A percentile compares a stretch with the other conserved stretches of the same genome.
Evolutionary conservation across 768 basidiomycete species (phyloP).

Genomic region (Pleurotus giganteus): DNA sequence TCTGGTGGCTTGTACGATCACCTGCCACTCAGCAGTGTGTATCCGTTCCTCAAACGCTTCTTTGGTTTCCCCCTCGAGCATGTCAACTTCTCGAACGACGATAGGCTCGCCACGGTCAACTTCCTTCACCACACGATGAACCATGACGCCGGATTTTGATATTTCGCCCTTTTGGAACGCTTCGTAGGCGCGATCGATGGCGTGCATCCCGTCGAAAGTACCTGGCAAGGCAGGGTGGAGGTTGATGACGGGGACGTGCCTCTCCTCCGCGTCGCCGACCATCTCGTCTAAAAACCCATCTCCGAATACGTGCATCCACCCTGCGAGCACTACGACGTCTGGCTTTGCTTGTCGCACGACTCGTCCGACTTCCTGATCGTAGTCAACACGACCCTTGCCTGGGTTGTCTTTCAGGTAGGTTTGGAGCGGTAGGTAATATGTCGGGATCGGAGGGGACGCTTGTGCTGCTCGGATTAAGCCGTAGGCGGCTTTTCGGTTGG

Average conservation of each 20-base stretch:
- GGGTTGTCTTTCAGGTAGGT: slow-evolving; percentile 72
- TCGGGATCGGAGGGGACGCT: slow-evolving; percentile 76
- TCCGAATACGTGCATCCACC: slow-evolving; percentile 81
- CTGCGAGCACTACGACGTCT: slow-evolving; percentile 91
- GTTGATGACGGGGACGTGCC: slow-evolving; percentile 84
- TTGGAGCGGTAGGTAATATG: slow-evolving; percentile 79
- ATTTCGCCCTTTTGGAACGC: slow-evolving; percentile 86
- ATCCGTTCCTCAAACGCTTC: slow-evolving; percentile 74
- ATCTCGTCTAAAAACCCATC: slow-evolving; percentile 46
- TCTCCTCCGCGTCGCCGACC: slow-evolving; percentile 13
- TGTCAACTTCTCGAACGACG: slow-evolving; percentile 74
- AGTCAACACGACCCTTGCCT: slow-evolving; percentile 75
- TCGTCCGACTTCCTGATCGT: slow-evolving; percentile 78
- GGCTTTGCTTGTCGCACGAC: slow-evolving; percentile 62
- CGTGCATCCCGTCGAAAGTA: slow-evolving; percentile 93
- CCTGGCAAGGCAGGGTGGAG: slow-evolving; percentile 95
- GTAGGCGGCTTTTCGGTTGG: slow-evolving; percentile 89
- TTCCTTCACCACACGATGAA: slow-evolving; percentile 89
- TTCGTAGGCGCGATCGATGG: slow-evolving; percentile 85
- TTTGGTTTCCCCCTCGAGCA: slow-evolving; percentile 67
- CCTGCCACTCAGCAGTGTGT: slow-evolving; percentile 83
- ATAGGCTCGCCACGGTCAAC: slow-evolving; percentile 92
- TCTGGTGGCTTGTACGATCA: slow-evolving; percentile 85
- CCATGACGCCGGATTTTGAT: slow-evolving; percentile 49
- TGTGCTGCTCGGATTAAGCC: slow-evolving; percentile 79